These are phyloP conservation scores for Apiospora rasikravindrae DNA, from an alignment of 2,329 filamentous ascomycete species.

Conservation along the genomic window DNA sequence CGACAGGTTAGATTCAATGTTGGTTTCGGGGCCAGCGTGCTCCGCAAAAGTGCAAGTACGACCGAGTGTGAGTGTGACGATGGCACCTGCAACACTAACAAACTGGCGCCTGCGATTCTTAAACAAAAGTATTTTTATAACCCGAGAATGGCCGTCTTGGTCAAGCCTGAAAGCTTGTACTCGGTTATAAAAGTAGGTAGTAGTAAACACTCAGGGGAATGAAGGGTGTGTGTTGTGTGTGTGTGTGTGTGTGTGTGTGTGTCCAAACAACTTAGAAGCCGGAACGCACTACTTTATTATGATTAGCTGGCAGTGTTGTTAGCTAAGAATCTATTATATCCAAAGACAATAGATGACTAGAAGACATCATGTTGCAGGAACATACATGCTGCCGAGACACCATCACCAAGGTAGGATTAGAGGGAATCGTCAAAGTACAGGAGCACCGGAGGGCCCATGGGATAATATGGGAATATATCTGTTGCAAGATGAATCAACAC, in stretches of 20 bases:
- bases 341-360: not conserved
- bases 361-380: slow-evolving; percentile 12
- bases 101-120: not conserved
- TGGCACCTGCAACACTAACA: not conserved
- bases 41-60: not conserved
- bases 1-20: not conserved
- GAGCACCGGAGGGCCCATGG: not conserved
- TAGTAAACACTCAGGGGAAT: not conserved
- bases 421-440: not conserved
- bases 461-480: not conserved
- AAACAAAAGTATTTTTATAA: not conserved
- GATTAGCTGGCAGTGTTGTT: not conserved
- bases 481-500: slow-evolving; percentile 10
- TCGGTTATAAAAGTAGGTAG: not conserved
- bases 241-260: not conserved
- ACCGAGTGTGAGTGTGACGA: slow-evolving; percentile 6
- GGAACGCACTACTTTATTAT: not conserved
- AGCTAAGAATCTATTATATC: not conserved
- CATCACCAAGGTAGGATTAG: not conserved
- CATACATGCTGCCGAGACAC: slow-evolving; percentile 12
- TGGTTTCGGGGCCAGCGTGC: not conserved
- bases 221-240: no score
- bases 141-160: not conserved
- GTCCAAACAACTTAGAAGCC: not conserved
- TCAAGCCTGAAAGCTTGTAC: slow-evolving; percentile 10